Percentiles rank a stretch among this genome's conserved stretches.
Conservation (phyloP, 371 early-diverging fungal species). For the Apophysomyces elegans region DNA sequence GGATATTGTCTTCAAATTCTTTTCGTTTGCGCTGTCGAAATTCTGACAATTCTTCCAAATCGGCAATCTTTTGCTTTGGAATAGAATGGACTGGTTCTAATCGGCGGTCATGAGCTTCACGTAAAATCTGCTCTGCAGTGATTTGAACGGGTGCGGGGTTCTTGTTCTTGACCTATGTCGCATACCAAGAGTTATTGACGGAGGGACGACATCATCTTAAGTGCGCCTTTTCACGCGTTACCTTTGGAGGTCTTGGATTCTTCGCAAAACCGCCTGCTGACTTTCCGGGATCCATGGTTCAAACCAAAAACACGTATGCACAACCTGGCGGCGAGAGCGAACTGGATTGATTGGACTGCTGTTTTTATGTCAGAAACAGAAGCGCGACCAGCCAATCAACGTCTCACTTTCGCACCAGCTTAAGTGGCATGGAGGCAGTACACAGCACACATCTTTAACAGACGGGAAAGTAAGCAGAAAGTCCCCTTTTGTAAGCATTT, state of each 20-base stretch:
- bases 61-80: conserved; percentile 91
- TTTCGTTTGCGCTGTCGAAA: conserved; percentile 91
- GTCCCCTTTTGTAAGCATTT: too few relatives aligned
- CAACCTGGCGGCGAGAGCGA: background rate
- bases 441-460: too few relatives aligned
- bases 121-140: conserved; percentile 97
- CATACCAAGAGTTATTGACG: background rate
- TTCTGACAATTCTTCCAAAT: conserved; percentile 91
- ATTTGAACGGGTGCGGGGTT: conserved; percentile 97
- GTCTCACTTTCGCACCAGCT: too few relatives aligned
- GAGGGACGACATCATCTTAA: background rate
- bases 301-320: background rate
- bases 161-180: conserved; percentile 93
- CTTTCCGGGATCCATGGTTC: conserved; percentile 47
- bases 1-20: conserved; percentile 91
- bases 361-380: too few relatives aligned
- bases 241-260: conserved; percentile 61
- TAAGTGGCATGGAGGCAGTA: too few relatives aligned
- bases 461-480: too few relatives aligned
- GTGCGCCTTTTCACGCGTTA: conserved; percentile 14
- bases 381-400: too few relatives aligned
- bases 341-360: background rate
- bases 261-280: conserved; percentile 49
- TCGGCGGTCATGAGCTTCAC: conserved; percentile 92
- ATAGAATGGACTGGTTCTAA: conserved; percentile 72